phyloP scores from a whole-genome alignment of 2,329 filamentous ascomycete genomes.

The Fonsecaea pedrosoi region DNA sequence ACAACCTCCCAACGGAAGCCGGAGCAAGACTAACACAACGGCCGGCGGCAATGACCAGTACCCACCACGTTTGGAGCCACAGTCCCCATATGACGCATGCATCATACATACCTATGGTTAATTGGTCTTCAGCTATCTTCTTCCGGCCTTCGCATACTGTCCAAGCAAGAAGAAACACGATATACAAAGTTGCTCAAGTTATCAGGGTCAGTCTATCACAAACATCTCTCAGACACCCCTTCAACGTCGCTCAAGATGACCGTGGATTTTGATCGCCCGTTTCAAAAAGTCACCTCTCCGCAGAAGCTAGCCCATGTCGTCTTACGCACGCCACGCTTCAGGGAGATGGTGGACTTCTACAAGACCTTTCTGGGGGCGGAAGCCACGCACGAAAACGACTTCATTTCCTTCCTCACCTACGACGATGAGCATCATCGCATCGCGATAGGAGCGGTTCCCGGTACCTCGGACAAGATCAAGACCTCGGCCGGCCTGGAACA shows the following conservation, averaged over 20 bases:
- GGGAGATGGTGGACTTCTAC: conserved; percentile 18
- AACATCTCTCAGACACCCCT: neutral
- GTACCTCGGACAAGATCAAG: neutral
- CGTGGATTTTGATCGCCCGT: conserved; percentile 5
- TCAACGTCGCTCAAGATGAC: neutral
- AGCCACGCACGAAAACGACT: conserved; percentile 14
- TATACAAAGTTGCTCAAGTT: neutral
- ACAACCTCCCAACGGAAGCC: conserved; percentile 1
- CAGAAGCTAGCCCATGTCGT: conserved; percentile 28
- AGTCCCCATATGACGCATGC: neutral
- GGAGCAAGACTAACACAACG: neutral
- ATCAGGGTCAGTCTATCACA: neutral
- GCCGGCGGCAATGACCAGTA: neutral
- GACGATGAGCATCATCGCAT: conserved; percentile 49
- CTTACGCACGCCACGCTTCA: conserved; percentile 22
- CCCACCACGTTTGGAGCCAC: neutral
- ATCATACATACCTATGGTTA: conserved; percentile 5
- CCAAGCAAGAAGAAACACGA: neutral
- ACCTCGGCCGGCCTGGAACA: conserved; percentile 9
- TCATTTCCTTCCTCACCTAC: conserved; percentile 15
- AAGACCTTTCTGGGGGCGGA: conserved; percentile 19
- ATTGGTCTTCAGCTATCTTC: neutral
- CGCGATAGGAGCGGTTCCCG: conserved; percentile 47
- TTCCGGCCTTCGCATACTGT: conserved; percentile 3
- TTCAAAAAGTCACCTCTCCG: conserved; percentile 8